These are phyloP conservation scores for Candida ascalaphidarum DNA, from an alignment of 805 yeast genomes.

Conservation along the genomic window DNA sequence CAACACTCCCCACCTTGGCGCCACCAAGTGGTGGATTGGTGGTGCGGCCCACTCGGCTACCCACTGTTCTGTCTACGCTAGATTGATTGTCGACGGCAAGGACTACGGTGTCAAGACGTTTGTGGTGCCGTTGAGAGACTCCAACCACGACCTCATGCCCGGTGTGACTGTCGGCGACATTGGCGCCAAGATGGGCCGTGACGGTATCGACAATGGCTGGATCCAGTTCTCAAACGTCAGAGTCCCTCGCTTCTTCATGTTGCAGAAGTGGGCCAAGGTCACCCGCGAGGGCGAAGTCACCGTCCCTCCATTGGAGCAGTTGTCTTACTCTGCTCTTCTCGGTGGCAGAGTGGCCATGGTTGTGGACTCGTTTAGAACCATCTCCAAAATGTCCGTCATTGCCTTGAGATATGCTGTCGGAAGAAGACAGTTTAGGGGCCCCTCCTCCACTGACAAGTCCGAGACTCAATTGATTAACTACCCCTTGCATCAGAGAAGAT, in stretches of 20 bases:
- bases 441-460: conserved; percentile 2
- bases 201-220: conserved; percentile 43
- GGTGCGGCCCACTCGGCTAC: conserved; percentile 43
- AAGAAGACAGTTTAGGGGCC: conserved; percentile 37
- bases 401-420: conserved; percentile 38
- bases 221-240: conserved; percentile 36
- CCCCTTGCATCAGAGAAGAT: conserved; percentile 38
- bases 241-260: conserved; percentile 38
- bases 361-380: conserved; percentile 32
- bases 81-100: conserved; percentile 34
- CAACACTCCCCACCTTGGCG: conserved; percentile 40
- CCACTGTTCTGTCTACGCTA: conserved; percentile 31
- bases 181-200: conserved; percentile 42
- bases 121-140: conserved; percentile 37
- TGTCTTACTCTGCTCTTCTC: conserved; percentile 33
- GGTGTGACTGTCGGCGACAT: conserved; percentile 39
- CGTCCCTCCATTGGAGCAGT: conserved; percentile 38
- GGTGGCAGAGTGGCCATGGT: conserved; percentile 40
- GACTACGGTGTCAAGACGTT: conserved; percentile 41
- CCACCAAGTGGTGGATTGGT: conserved; percentile 45
- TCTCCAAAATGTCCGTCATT: conserved; percentile 33
- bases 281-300: conserved; percentile 29
- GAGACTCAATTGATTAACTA: conserved; percentile 37
- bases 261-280: conserved; percentile 36
- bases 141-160: conserved; percentile 33